These are phyloP conservation scores for Podaxis sp. DNA, from an alignment of 768 basidiomycete genomes.

Conservation along the genomic window DNA sequence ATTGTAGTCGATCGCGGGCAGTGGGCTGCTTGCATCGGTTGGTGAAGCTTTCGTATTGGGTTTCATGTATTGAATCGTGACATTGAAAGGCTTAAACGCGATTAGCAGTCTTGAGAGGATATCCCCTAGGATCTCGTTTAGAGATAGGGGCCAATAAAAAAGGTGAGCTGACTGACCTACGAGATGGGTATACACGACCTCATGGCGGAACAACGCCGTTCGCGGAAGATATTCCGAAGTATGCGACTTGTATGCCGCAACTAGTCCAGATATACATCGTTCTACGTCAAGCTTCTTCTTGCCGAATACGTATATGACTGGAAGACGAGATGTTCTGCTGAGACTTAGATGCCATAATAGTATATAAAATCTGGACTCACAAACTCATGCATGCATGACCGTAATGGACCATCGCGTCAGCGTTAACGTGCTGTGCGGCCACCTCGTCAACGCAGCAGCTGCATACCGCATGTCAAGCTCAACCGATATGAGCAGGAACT, in stretches of 20 bases:
- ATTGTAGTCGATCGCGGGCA: conserved; percentile 10
- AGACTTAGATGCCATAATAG: not conserved
- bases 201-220: conserved; percentile 59
- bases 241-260: conserved; percentile 28
- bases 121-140: conserved; percentile 26
- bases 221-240: conserved; percentile 2
- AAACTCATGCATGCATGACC: conserved; percentile 95
- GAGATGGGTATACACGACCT: conserved; percentile 73
- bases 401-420: conserved; percentile 91
- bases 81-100: conserved; percentile 21
- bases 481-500: not conserved
- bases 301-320: conserved; percentile 90
- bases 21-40: not conserved
- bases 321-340: conserved; percentile 77
- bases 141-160: not conserved
- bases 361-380: conserved; percentile 42
- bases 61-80: conserved; percentile 35
- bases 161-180: conserved; percentile 53
- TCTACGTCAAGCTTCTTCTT: conserved; percentile 61
- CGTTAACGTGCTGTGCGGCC: conserved; percentile 90
- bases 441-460: conserved; percentile 98
- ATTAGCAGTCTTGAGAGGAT: conserved; percentile 28
- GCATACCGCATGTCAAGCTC: not conserved
- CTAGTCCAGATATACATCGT: conserved; percentile 44
- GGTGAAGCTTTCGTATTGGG: conserved; percentile 24